These are phyloP conservation scores for Penicillium maclennaniae DNA, from an alignment of 495 filamentous ascomycete species.

Conservation along the genomic window DNA sequence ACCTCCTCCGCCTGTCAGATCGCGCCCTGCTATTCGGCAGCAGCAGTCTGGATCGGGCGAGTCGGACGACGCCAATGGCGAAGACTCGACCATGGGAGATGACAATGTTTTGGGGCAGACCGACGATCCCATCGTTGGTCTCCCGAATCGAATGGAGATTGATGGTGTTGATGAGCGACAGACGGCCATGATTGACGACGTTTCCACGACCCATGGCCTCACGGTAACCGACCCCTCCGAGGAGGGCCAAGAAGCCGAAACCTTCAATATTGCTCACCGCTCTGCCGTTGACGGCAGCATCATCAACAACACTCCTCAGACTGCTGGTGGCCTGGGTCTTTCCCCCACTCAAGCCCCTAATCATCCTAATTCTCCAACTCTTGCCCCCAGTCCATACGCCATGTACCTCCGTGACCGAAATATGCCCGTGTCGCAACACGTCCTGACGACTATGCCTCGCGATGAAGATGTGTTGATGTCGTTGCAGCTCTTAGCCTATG, in stretches of 20 bases:
- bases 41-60: conserved; percentile 86
- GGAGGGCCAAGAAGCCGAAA: conserved; percentile 70
- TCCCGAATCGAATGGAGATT: conserved; percentile 75
- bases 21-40: conserved; percentile 78
- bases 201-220: conserved; percentile 69
- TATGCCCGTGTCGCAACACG: conserved; percentile 58
- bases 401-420: conserved; percentile 72
- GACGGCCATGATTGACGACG: conserved; percentile 65
- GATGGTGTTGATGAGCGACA: conserved; percentile 73
- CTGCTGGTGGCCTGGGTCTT: conserved; percentile 63
- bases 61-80: conserved; percentile 77
- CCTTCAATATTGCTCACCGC: conserved; percentile 95
- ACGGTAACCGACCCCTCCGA: conserved; percentile 77
- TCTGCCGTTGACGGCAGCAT: conserved; percentile 84
- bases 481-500: conserved; percentile 93
- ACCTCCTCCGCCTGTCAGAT: conserved; percentile 36
- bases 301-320: conserved; percentile 58
- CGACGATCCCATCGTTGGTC: conserved; percentile 68
- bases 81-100: conserved; percentile 61
- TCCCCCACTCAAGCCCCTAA: conserved; percentile 73
- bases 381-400: conserved; percentile 65
- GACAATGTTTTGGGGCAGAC: conserved; percentile 61
- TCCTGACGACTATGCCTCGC: conserved; percentile 83
- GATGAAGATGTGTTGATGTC: conserved; percentile 99
- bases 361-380: conserved; percentile 65